Percentiles rank a stretch among this genome's conserved stretches.
phyloP scores from a whole-genome alignment of 2,329 filamentous ascomycete genomes.

The Diaporthe longicolla region DNA sequence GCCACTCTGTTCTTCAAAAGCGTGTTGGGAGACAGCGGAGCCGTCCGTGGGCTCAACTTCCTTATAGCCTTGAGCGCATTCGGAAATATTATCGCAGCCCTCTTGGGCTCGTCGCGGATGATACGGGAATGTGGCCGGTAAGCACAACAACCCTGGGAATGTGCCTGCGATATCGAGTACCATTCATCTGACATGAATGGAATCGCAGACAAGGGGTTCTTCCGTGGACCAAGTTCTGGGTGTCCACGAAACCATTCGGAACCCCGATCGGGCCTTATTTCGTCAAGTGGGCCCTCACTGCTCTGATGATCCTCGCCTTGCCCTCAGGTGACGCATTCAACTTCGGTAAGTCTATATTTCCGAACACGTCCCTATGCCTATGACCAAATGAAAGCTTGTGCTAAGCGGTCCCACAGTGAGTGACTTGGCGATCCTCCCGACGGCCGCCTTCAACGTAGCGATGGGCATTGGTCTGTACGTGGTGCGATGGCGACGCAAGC shows the following conservation, averaged over 20 bases:
- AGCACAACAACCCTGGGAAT: not conserved
- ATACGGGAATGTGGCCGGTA: conserved; percentile 71
- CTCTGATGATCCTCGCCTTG: conserved; percentile 72
- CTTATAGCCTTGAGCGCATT: conserved; percentile 71
- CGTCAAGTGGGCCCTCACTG: conserved; percentile 68
- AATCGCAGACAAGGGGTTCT: conserved; percentile 66
- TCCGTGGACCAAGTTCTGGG: conserved; percentile 71
- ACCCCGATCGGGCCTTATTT: conserved; percentile 73
- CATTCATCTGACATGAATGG: not conserved
- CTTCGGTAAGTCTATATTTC: conserved; percentile 59
- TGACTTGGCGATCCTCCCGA: conserved; percentile 71
- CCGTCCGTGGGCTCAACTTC: conserved; percentile 66
- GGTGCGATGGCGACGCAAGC: conserved; percentile 67
- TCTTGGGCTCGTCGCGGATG: conserved; percentile 69
- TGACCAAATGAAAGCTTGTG: not conserved
- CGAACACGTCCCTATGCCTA: no score
- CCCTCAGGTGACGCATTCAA: conserved; percentile 76
- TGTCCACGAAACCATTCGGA: conserved; percentile 72
- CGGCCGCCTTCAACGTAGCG: conserved; percentile 69
- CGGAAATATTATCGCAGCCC: conserved; percentile 68
- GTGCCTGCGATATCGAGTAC: no score
- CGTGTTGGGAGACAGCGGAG: conserved; percentile 66
- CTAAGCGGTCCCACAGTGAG: conserved; percentile 60
- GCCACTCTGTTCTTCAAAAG: conserved; percentile 71
- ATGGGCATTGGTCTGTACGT: conserved; percentile 71